phyloP scores from a whole-genome alignment of 495 filamentous ascomycete species.

The Elasticomyces elasticus region DNA sequence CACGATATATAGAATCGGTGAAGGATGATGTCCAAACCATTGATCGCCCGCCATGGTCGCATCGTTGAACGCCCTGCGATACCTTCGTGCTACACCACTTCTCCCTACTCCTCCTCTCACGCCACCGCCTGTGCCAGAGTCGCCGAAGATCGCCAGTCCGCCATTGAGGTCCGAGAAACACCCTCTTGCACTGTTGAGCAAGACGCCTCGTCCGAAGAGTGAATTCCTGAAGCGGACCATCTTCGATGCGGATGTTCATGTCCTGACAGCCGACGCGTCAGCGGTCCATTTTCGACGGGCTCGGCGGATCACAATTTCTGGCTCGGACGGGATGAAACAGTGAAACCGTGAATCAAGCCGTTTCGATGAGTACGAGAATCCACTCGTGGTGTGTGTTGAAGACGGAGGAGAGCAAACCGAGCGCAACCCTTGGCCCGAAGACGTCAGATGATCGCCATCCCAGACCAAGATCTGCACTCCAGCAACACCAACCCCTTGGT shows the following conservation, averaged over 20 bases:
- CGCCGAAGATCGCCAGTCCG: not conserved
- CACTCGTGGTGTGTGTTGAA: not conserved
- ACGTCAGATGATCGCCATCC: no score
- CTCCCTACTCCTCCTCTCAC: not conserved
- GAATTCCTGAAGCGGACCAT: not conserved
- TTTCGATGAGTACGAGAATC: not conserved
- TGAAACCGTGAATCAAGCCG: no score
- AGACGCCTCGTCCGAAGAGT: not conserved
- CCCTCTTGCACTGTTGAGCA: not conserved
- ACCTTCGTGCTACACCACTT: not conserved
- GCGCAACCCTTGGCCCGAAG: not conserved
- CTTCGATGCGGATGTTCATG: not conserved
- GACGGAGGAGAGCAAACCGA: not conserved
- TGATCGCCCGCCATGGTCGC: not conserved
- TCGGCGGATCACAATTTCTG: not conserved
- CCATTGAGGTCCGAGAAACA: conserved; percentile 2
- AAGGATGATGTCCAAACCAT: no score
- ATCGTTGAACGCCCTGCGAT: not conserved
- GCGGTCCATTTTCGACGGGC: not conserved
- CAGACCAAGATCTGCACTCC: no score
- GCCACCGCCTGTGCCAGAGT: not conserved
- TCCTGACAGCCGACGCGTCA: not conserved
- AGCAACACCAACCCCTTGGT: not conserved
- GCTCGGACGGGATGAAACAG: not conserved
- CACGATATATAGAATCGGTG: no score